Base-by-base conservation (phyloP, 257 asterid genomes). In the Nicotiana noctiflora region DNA sequence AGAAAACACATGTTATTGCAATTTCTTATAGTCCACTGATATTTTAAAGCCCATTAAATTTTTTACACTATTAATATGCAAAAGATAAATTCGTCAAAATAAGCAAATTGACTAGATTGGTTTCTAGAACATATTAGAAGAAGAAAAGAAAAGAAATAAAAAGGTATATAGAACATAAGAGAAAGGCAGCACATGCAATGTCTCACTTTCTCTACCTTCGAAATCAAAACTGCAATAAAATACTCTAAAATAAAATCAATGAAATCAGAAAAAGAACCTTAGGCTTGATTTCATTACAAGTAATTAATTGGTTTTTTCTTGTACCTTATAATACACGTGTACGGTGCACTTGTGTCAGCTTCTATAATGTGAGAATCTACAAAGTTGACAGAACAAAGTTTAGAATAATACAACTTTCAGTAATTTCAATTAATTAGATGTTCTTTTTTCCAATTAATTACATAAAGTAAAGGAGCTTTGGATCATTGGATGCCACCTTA, bases 401-500 rank as follows among this genome's bases (percentile, higher is more conserved):
- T 40, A 70, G 57, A 70, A 40, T 70, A 5, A 5, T 6, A 14
- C 0, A 63, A 6, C 44, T 13, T 63, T 2, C 29, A 34, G 18
- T 59, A 10, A 37, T 34, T 37, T 19, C 5, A 68, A 67, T 67
- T 5, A 9, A 40, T 12, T 40, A n/a, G 6, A 11, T 19, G n/a
- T 0, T 68, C 10, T n/a, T 67, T n/a, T n/a, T 70, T 40, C 7
- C 55, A 40, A 19, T 70, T 70, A 4, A 70, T 44, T 19, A 44
- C 8, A 8, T 70, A 70, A 68, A 40, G 57, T 68, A 68, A 40
- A 40, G 13, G 77, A 40, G 57, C 57, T 70, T 70, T 70, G 25
- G 34, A 70, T 70, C 77, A 40, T 70, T 70, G 34, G 57, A 70
- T 70, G 77, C 77, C 77, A 70, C 77, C 32, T 40, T 70, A n/a